A percentile compares a stretch with the other conserved stretches of the same genome.
These are phyloP conservation scores for Sideroxylon spinosum DNA, from an alignment of 179 eudicot species.

Conservation along the genomic window DNA sequence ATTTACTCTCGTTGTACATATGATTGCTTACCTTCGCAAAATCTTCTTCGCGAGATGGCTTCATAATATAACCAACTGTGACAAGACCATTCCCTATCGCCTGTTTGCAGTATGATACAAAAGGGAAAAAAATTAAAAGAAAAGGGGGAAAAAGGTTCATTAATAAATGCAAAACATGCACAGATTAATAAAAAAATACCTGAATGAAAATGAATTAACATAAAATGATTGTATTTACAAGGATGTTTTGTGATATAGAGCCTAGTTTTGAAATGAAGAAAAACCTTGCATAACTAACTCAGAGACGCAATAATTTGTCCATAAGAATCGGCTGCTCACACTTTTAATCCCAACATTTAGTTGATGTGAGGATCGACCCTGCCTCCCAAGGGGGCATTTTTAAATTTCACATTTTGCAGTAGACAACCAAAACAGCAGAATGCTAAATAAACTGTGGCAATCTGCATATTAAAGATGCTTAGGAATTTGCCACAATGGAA, in stretches of 20 bases:
- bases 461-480: too few species aligned
- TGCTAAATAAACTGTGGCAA: too few species aligned
- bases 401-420: too few species aligned
- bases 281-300: not conserved
- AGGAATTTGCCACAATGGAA: too few species aligned
- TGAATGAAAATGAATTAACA: not conserved
- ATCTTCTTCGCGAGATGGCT: slow-evolving; percentile 80
- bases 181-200: not conserved
- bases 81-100: slow-evolving; percentile 21
- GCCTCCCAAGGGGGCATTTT: too few species aligned
- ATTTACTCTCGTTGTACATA: not conserved
- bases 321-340: too few species aligned
- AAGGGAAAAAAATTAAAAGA: not conserved
- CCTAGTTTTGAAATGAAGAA: not conserved
- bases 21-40: slow-evolving; percentile 65
- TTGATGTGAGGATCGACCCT: too few species aligned
- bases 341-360: too few species aligned
- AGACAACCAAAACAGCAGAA: too few species aligned
- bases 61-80: slow-evolving; percentile 75
- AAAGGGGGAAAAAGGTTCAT: not conserved
- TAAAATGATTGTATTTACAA: not conserved
- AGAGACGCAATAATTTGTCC: not conserved
- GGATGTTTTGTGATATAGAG: not conserved
- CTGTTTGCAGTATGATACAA: slow-evolving; percentile 18
- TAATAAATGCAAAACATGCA: not conserved